Evolutionary conservation across 2,329 filamentous ascomycete genomes (phyloP).

Genomic region (Chalaropsis thielavioides): DNA sequence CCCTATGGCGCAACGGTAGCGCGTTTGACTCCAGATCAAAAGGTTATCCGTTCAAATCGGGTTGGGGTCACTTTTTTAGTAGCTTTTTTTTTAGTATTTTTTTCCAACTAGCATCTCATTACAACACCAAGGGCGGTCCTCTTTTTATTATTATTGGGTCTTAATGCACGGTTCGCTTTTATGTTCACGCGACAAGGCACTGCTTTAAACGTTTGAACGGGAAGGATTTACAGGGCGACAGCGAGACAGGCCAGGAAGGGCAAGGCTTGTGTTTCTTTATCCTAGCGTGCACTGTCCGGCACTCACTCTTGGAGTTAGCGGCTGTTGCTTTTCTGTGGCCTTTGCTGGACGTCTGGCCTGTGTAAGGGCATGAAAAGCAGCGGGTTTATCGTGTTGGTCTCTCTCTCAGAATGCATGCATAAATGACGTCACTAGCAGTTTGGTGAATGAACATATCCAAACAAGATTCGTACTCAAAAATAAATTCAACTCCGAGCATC

Average conservation of each 20-base stretch:
- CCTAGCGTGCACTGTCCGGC: not conserved
- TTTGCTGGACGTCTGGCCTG: too few species aligned
- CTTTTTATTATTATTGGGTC: too few species aligned
- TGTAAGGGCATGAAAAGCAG: too few species aligned
- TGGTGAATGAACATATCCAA: too few species aligned
- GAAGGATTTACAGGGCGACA: not conserved
- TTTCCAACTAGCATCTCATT: not conserved
- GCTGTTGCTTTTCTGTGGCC: too few species aligned
- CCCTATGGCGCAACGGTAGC: constrained; percentile 17
- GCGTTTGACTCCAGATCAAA: constrained; percentile 17
- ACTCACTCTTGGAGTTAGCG: not conserved
- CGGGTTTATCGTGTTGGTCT: too few species aligned
- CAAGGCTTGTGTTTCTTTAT: not conserved
- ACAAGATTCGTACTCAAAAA: too few species aligned
- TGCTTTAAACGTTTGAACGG: not conserved
- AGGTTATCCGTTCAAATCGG: constrained; percentile 17
- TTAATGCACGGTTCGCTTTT: not conserved
- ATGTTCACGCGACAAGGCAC: too few species aligned
- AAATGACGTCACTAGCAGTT: too few species aligned
- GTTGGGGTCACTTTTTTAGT: constrained; percentile 8
- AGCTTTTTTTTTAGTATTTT: not conserved
- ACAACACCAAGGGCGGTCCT: too few species aligned
- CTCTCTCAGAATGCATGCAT: too few species aligned
- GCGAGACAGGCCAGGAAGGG: not conserved
- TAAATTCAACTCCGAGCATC: too few species aligned